These are phyloP conservation scores for Apium graveolens DNA, from an alignment of 129 eudicot species.

Conservation along the genomic window DNA sequence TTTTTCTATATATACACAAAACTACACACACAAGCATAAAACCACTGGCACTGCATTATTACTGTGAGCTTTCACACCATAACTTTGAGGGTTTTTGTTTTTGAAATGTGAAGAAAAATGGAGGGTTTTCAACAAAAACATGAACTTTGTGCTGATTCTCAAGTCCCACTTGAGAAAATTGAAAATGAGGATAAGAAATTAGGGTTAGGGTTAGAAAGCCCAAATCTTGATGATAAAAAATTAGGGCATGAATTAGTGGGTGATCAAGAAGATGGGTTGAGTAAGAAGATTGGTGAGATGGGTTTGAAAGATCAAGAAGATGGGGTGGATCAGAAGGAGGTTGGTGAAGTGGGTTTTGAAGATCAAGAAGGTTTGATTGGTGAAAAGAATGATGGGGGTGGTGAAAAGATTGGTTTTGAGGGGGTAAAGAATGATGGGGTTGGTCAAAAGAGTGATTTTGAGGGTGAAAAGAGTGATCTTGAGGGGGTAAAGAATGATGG, in stretches of 20 bases:
- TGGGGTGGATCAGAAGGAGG: not conserved
- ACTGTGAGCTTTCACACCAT: not conserved
- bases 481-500: not conserved
- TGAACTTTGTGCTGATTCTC: not conserved
- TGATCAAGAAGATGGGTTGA: slow-evolving; percentile 3
- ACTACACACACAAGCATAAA: not conserved
- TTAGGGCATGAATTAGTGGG: not conserved
- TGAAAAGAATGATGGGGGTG: not conserved
- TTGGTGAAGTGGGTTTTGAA: not conserved
- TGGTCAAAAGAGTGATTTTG: not conserved
- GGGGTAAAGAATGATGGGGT: not conserved
- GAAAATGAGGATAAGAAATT: not conserved
- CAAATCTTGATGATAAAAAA: not conserved
- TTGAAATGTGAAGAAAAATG: slow-evolving; percentile 1
- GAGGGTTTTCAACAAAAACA: not conserved
- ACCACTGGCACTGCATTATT: not conserved
- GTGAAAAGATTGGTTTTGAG: not conserved
- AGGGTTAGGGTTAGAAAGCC: not conserved
- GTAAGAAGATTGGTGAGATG: not conserved
- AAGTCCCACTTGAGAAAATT: not conserved
- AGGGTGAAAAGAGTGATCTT: not conserved
- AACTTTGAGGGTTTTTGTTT: not conserved
- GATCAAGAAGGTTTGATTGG: not conserved
- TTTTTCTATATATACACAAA: not conserved
- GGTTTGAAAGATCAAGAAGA: not conserved